Percentiles rank a stretch among this genome's conserved stretches.
Evolutionary conservation across 345 rosid species (phyloP).

Genomic region (Bruguiera parviflora): DNA sequence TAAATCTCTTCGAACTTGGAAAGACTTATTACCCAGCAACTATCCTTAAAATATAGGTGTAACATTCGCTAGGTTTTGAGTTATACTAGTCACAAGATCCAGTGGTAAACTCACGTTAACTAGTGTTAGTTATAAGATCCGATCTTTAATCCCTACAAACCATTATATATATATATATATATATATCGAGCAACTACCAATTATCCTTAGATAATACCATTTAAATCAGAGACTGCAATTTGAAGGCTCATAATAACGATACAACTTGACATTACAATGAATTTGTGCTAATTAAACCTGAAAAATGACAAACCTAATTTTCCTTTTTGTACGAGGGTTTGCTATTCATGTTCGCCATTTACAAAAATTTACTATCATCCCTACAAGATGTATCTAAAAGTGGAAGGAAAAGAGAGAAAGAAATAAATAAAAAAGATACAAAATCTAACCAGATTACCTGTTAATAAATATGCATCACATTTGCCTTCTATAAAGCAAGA

Average conservation of each 20-base stretch:
- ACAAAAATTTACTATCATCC: not conserved
- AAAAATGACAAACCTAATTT: not conserved
- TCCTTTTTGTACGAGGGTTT: not conserved
- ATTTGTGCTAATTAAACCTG: not conserved
- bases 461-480: conserved; percentile 6
- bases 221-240: not conserved
- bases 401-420: not conserved
- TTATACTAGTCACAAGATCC: too few species aligned
- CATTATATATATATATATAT: too few species aligned
- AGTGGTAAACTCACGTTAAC: too few species aligned
- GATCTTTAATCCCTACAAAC: too few species aligned
- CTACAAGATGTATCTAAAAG: not conserved
- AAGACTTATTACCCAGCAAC: too few species aligned
- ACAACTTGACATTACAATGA: not conserved
- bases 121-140: too few species aligned
- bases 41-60: too few species aligned
- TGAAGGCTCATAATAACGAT: not conserved
- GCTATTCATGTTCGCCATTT: not conserved
- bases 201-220: not conserved
- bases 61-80: too few species aligned
- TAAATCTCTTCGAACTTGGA: too few species aligned
- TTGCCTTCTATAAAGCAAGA: conserved; percentile 2
- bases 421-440: not conserved
- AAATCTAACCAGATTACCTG: conserved; percentile 3
- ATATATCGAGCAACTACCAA: too few species aligned